Base-by-base conservation (phyloP, 2,329 filamentous ascomycete genomes). In the Botrytis aclada region DNA sequence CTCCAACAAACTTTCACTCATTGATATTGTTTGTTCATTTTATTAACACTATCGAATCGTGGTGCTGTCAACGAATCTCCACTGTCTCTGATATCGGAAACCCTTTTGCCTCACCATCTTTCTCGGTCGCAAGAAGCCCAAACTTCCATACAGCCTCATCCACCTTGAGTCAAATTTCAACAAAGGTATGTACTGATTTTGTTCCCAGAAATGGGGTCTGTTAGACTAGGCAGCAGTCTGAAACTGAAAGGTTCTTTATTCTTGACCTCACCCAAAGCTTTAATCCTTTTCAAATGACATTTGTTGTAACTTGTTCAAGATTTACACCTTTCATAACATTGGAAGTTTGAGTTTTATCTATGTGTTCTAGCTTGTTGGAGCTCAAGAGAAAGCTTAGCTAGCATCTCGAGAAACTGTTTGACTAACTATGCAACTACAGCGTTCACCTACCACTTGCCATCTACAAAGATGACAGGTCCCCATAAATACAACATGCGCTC, bases 151-250 rank as follows among this genome's bases (percentile, higher is more conserved):
- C 51, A 56, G 18, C 14, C 22, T 9, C 25, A 32, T 25, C 6
- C 1, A 20, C 16, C 56, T n/a, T 56, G 4, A 67, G 25, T 56
- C 39, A 3, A 16, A 32, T 43, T 41, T 4, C 16, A 25, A 32
- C 18, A 32, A 56, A 29, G n/a, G 18, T 56, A 41, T 56, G 18
- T 2, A 4, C 3, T 6, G 4, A 10, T 22, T 10, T 10, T 3
- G 0, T 22, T 1, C 25, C 18, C 18, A 10, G 18, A 41, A 18
- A 4, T 6, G 9, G 0, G 8, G 5, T 56, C n/a, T 29, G 7
- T 14, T 32, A 18, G 1, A 29, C n/a, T 32, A 56, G 14, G 16
- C 16, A 29, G 51, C 14, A 29, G n/a, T 56, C n/a, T 3, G 32
- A 29, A 16, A 9, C 14, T 7, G 1, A 56, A 4, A 56, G 16